Percentiles rank a stretch among this genome's conserved stretches.
Evolutionary conservation across 1,139 yeast genomes (phyloP).

Genomic region (Suhomyces maxii): DNA sequence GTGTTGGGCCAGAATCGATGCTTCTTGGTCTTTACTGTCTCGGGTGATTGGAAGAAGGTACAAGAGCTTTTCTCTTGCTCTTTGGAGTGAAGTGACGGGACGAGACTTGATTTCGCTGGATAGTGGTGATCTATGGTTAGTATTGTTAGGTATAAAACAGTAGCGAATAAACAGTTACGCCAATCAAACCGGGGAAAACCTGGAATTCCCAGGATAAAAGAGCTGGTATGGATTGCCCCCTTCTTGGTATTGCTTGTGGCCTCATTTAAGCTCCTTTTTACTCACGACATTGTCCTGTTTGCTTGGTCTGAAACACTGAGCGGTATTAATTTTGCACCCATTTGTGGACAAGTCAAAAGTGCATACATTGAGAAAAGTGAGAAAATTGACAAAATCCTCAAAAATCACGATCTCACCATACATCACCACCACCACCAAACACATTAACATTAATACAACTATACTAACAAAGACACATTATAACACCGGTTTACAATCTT

Average conservation of each 20-base stretch:
- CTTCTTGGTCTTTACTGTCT: conserved; percentile 1
- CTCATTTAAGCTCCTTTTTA: background rate
- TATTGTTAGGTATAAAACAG: background rate
- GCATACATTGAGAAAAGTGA: background rate
- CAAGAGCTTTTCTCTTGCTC: conserved; percentile 29
- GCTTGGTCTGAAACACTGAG: background rate
- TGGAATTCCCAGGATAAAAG: too few relatives aligned
- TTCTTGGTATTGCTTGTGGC: background rate
- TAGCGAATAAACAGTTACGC: too few relatives aligned
- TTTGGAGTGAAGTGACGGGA: conserved; percentile 33
- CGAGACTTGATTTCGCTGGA: conserved; percentile 12
- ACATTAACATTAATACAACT: too few relatives aligned
- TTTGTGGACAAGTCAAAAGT: background rate
- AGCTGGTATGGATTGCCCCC: too few relatives aligned
- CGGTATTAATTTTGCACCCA: conserved; percentile 11
- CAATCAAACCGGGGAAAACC: too few relatives aligned
- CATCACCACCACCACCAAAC: too few relatives aligned
- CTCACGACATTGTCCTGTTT: background rate
- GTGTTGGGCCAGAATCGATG: conserved; percentile 17
- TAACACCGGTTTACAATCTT: too few relatives aligned
- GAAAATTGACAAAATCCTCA: background rate
- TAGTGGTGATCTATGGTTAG: background rate
- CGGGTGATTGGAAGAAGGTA: conserved; percentile 3
- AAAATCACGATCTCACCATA: too few relatives aligned
- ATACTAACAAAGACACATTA: too few relatives aligned